These are phyloP conservation scores for Fusarium xyrophilum DNA, from an alignment of 2,329 filamentous ascomycete genomes.

Conservation along the genomic window DNA sequence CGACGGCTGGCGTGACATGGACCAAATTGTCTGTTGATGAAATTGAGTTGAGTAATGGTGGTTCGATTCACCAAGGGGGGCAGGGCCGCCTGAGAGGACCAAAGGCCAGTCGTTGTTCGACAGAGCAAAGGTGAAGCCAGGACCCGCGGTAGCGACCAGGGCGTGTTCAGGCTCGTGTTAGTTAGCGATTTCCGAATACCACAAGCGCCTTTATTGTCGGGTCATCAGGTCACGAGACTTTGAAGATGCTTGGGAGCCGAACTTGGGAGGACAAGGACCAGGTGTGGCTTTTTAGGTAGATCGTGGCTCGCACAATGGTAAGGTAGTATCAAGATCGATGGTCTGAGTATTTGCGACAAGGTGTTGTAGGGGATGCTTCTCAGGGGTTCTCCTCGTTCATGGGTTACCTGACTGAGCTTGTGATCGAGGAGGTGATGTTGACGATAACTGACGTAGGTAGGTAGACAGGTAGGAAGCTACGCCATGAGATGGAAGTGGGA, in stretches of 20 bases:
- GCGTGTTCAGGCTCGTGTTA: slow-evolving; percentile 33
- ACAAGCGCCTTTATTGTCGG: slow-evolving; percentile 13
- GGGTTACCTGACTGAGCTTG: not conserved
- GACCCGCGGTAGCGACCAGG: slow-evolving; percentile 17
- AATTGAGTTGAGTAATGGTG: slow-evolving; percentile 18
- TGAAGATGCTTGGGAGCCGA: slow-evolving; percentile 11
- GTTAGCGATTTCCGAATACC: slow-evolving; percentile 22
- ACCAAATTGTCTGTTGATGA: slow-evolving; percentile 23
- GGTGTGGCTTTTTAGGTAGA: slow-evolving; percentile 18
- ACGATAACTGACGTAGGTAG: slow-evolving; percentile 16
- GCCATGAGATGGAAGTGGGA: slow-evolving; percentile 27
- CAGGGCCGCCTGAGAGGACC: slow-evolving; percentile 27
- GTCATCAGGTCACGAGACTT: slow-evolving; percentile 31
- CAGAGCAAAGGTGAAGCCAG: slow-evolving; percentile 16
- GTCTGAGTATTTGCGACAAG: not conserved
- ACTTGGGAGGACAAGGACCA: slow-evolving; percentile 28
- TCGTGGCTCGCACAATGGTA: slow-evolving; percentile 15
- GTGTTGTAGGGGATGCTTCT: not conserved
- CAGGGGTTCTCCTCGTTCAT: not conserved
- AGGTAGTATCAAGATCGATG: not conserved
- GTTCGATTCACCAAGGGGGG: slow-evolving; percentile 34
- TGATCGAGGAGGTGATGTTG: slow-evolving; percentile 15
- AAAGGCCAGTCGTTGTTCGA: slow-evolving; percentile 26
- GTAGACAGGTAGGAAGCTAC: not conserved
- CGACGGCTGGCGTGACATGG: slow-evolving; percentile 38